phyloP scores from a whole-genome alignment of 495 filamentous ascomycete genomes.

The Entonaema liquescens region DNA sequence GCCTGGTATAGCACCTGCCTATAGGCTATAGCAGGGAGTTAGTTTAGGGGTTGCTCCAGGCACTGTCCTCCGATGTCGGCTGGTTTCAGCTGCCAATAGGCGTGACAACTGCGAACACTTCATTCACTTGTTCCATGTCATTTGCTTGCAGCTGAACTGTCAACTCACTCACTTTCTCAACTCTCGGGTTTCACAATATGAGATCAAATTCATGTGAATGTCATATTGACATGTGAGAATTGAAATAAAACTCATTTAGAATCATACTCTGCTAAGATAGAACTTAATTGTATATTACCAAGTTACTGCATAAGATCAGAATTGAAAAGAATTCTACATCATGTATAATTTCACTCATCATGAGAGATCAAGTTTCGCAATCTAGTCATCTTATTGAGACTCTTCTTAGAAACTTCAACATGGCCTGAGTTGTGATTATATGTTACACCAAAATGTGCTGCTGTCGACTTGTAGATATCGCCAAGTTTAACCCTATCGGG shows the following conservation, averaged over 20 bases:
- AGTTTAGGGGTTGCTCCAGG: not conserved
- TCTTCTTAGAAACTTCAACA: not conserved
- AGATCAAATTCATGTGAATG: not conserved
- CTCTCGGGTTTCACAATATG: not conserved
- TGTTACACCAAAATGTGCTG: not conserved
- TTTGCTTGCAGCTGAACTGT: not conserved
- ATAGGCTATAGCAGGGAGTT: not conserved
- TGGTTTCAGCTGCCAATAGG: constrained; percentile 25
- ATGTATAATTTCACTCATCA: not conserved
- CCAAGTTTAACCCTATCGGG: not conserved
- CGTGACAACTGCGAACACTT: not conserved
- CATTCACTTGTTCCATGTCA: not conserved
- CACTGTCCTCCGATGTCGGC: constrained; percentile 26
- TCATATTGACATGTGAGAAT: not conserved
- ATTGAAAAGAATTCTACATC: no score
- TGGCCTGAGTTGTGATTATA: not conserved
- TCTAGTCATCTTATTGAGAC: not conserved
- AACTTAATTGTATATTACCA: not conserved
- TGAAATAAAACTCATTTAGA: not conserved
- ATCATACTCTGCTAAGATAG: not conserved
- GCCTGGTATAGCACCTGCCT: not conserved
- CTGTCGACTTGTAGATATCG: not conserved
- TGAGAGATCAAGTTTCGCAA: not conserved
- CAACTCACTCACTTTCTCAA: not conserved
- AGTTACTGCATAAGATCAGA: not conserved